Conservation (phyloP, 768 basidiomycete species). For the Astraeus odoratus region DNA sequence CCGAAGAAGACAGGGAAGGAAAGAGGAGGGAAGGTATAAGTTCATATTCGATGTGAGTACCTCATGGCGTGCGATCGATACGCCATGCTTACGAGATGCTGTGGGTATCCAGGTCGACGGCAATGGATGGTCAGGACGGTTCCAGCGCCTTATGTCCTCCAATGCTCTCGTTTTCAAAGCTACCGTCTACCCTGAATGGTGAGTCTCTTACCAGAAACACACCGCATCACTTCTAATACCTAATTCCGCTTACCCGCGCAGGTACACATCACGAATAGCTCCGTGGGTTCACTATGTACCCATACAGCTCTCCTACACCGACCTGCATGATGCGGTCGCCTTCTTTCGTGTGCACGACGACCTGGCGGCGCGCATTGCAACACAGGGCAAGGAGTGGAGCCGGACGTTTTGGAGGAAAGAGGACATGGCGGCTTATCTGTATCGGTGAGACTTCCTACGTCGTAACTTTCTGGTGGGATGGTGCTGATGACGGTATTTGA, state of each 20-base stretch:
- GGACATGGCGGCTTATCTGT: conserved; percentile 54
- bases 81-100: not conserved
- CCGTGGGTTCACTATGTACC: conserved; percentile 77
- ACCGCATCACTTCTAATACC: not conserved
- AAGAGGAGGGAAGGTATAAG: conserved; percentile 51
- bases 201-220: conserved; percentile 6
- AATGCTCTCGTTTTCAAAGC: conserved; percentile 63
- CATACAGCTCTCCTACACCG: conserved; percentile 54
- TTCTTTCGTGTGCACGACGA: conserved; percentile 72
- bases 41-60: conserved; percentile 50
- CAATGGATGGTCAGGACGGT: conserved; percentile 66
- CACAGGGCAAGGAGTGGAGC: conserved; percentile 52
- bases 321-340: conserved; percentile 61
- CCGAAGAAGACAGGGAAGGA: conserved; percentile 33
- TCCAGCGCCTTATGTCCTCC: conserved; percentile 55
- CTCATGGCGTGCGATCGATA: not conserved
- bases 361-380: conserved; percentile 49
- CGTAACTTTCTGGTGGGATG: not conserved
- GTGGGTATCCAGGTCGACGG: conserved; percentile 44
- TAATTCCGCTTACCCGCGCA: not conserved
- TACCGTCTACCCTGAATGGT: conserved; percentile 74
- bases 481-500: not conserved
- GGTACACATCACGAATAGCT: conserved; percentile 3
- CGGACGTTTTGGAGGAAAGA: conserved; percentile 50
- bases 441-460: conserved; percentile 34